These are phyloP conservation scores for Russula compacta DNA, from an alignment of 768 basidiomycete species.

Conservation along the genomic window DNA sequence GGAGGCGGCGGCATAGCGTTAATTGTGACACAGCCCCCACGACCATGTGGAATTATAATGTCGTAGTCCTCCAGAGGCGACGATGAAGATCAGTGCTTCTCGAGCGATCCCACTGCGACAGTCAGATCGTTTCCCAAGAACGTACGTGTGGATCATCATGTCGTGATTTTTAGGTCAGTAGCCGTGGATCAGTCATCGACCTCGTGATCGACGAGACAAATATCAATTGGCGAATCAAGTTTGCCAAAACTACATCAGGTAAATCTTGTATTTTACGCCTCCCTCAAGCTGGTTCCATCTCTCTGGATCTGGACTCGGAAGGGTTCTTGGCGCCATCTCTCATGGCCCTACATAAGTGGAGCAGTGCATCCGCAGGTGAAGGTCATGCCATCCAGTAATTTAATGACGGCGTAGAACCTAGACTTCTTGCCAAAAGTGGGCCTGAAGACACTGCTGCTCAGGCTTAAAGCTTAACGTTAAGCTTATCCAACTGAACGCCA, in stretches of 20 bases:
- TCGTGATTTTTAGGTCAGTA: conserved; percentile 70
- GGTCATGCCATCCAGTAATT: conserved; percentile 48
- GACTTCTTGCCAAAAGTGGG: conserved; percentile 46
- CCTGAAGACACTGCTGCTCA: conserved; percentile 38
- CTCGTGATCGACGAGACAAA: conserved; percentile 49
- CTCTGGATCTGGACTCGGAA: conserved; percentile 33
- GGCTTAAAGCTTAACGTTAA: neutral
- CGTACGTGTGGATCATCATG: conserved; percentile 52
- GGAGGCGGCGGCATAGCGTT: conserved; percentile 29
- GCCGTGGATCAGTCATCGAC: conserved; percentile 72
- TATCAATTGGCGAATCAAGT: conserved; percentile 50
- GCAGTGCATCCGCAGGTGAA: conserved; percentile 25
- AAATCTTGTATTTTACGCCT: neutral
- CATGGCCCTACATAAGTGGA: conserved; percentile 62
- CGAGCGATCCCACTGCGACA: conserved; percentile 36
- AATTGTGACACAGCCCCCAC: neutral
- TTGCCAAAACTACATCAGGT: neutral
- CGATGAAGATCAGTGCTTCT: conserved; percentile 42
- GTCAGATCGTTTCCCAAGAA: conserved; percentile 42
- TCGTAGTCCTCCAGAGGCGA: conserved; percentile 46
- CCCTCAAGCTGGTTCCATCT: conserved; percentile 46
- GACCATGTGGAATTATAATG: neutral
- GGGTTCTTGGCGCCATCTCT: conserved; percentile 65
- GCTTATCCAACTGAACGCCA: neutral
- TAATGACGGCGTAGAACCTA: conserved; percentile 68